A percentile compares a stretch with the other conserved stretches of the same genome.
Conservation (phyloP, 805 yeast genomes). For the Blastobotrys chiropterorum region DNA sequence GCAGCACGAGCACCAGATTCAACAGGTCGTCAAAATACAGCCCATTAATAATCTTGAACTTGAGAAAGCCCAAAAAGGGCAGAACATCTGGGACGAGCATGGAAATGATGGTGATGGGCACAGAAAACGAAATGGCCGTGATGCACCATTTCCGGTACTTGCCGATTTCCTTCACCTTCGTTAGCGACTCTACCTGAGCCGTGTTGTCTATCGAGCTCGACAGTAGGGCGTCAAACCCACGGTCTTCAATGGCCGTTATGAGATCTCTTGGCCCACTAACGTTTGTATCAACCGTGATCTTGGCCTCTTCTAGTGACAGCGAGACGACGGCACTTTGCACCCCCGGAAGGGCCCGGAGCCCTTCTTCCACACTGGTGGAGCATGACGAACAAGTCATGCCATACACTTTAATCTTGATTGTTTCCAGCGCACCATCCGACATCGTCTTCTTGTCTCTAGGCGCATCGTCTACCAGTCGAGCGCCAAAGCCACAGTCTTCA, state of each 20-base stretch:
- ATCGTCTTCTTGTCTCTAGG: conserved; percentile 1
- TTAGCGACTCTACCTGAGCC: conserved; percentile 62
- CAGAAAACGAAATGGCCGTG: conserved; percentile 48
- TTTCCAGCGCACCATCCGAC: conserved; percentile 2
- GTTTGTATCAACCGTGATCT: conserved; percentile 45
- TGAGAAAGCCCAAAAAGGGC: conserved; percentile 28
- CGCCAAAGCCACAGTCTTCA: conserved; percentile 75
- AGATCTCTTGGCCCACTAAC: conserved; percentile 56
- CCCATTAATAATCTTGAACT: conserved; percentile 48
- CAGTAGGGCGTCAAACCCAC: conserved; percentile 49
- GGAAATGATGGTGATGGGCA: conserved; percentile 48
- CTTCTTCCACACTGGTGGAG: conserved; percentile 43
- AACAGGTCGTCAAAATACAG: conserved; percentile 57
- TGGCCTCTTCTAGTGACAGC: conserved; percentile 48
- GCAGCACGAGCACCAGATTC: conserved; percentile 50
- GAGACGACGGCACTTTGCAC: conserved; percentile 46
- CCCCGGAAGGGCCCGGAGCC: conserved; percentile 42
- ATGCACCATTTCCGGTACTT: conserved; percentile 61
- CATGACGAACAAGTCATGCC: conserved; percentile 64
- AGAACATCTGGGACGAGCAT: conserved; percentile 35
- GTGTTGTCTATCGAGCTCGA: conserved; percentile 46
- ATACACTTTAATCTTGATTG: conserved; percentile 33
- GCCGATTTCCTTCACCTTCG: conserved; percentile 63
- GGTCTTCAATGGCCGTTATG: conserved; percentile 44
- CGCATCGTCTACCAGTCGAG: conserved; percentile 25